Conservation (phyloP, 1,139 yeast species). For the Suhomyces bokatorum region DNA sequence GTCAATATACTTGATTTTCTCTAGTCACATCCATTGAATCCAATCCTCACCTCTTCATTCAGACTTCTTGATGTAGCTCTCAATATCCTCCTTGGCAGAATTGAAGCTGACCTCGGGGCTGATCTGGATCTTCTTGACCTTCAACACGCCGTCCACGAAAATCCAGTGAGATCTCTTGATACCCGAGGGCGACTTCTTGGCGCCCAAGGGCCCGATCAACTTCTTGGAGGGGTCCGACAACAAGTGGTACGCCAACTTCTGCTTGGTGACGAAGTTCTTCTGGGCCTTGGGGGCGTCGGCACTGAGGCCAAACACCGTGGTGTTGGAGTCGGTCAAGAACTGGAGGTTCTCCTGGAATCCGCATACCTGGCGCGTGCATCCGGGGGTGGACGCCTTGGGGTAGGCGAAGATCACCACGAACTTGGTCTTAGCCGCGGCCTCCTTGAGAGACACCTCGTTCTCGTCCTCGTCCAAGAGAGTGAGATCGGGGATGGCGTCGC, state of each 20-base stretch:
- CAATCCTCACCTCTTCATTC: background rate
- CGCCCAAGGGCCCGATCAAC: slow-evolving; percentile 76
- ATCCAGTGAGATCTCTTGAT: slow-evolving; percentile 89
- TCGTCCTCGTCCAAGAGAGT: slow-evolving; percentile 67
- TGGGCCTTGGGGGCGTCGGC: slow-evolving; percentile 78
- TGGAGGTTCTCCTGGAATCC: slow-evolving; percentile 75
- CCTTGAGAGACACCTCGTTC: slow-evolving; percentile 51
- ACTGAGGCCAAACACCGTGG: slow-evolving; percentile 64
- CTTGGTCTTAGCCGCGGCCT: slow-evolving; percentile 48
- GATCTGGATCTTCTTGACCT: slow-evolving; percentile 61
- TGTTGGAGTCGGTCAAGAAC: slow-evolving; percentile 52
- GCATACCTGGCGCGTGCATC: slow-evolving; percentile 90
- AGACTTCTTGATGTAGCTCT: slow-evolving; percentile 25
- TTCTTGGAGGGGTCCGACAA: slow-evolving; percentile 73
- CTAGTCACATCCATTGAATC: too few species aligned
- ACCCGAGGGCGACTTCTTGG: slow-evolving; percentile 76
- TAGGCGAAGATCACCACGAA: slow-evolving; percentile 71
- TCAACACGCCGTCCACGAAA: slow-evolving; percentile 73
- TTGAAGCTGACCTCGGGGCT: slow-evolving; percentile 77
- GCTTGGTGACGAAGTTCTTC: slow-evolving; percentile 70
- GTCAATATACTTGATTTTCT: too few species aligned
- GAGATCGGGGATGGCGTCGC: slow-evolving; percentile 71
- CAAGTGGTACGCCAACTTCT: slow-evolving; percentile 68
- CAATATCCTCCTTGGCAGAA: slow-evolving; percentile 59
- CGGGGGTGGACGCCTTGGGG: slow-evolving; percentile 94